Evolutionary conservation across 2,329 filamentous ascomycete species (phyloP).

Genomic region (Hypocreales sp.): DNA sequence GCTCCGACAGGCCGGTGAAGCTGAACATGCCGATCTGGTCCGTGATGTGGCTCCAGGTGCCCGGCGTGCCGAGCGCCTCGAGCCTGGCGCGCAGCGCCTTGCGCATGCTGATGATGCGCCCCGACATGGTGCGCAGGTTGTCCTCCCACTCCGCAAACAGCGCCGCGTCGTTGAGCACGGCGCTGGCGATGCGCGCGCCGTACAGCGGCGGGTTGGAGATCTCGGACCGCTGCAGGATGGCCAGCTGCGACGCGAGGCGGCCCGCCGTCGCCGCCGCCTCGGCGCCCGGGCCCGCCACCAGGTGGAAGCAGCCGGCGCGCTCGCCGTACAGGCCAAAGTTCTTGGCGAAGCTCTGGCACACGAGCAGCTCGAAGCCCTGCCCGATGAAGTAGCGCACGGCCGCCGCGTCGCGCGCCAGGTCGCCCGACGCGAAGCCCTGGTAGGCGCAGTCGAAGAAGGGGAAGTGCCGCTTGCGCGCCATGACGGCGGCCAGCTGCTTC

Average conservation of each 20-base stretch:
- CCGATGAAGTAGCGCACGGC: conserved; percentile 91
- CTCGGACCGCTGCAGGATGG: conserved; percentile 89
- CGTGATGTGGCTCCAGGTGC: conserved; percentile 92
- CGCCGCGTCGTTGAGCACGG: conserved; percentile 64
- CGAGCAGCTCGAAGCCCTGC: conserved; percentile 74
- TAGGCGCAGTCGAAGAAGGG: conserved; percentile 98
- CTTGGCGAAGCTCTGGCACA: conserved; percentile 94
- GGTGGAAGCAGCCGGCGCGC: conserved; percentile 92
- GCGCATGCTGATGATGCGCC: conserved; percentile 88
- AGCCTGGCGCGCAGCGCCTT: conserved; percentile 62
- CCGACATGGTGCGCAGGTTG: conserved; percentile 85
- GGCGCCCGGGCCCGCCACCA: conserved; percentile 59
- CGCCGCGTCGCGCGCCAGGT: conserved; percentile 71
- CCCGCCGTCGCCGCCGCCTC: conserved; percentile 44
- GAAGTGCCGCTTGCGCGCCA: conserved; percentile 71
- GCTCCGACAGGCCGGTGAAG: conserved; percentile 67
- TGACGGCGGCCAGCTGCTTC: conserved; percentile 69
- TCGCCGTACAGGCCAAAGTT: conserved; percentile 96
- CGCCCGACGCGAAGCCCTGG: conserved; percentile 91
- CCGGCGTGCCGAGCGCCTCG: conserved; percentile 72
- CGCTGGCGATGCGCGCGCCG: conserved; percentile 75
- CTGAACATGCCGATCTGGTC: conserved; percentile 99
- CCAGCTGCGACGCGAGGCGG: conserved; percentile 73
- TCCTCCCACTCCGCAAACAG: conserved; percentile 88
- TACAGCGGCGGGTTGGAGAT: conserved; percentile 96